Evolutionary conservation across 352 stramenopile species (phyloP), one percentile per base, ranked within the genome.

Genomic region (Phytophthora fragariae): DNA sequence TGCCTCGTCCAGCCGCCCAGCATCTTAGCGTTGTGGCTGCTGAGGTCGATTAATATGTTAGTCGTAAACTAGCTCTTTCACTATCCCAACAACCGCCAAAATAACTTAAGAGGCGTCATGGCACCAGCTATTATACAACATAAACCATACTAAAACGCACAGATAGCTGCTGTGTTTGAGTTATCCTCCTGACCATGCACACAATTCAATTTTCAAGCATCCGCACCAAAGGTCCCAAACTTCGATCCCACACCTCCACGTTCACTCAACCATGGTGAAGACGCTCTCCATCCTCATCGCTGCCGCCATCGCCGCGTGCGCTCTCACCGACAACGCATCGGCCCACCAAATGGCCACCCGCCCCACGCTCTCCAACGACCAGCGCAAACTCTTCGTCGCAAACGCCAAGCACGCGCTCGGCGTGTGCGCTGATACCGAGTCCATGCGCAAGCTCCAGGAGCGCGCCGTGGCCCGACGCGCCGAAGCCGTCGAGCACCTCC

Each of bases 381-480:
- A 75, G 35, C 68, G 62, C 57, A 71, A 72, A 14, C 57, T 75
- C 21, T 77, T 77, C 58, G 53, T 66, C 35, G 58, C 62, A 47
- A 73, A 76, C n/a, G 68, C 68, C 49, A 73, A 72, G 37, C 54
- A 67, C 17, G 62, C 68, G 3, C 68, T 76, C 29, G 63, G 58
- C 47, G 57, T 76, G 10, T 79, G 72, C 49, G 49, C 63, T 35
- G 67, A 69, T 33, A 64, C 68, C 19, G 58, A 67, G 24, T 27
- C 61, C 54, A 67, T 63, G 61, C 68, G 72, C 37, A 67, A 62
- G 24, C 59, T 79, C n/a, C 62, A 76, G 11, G 58, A 76, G 33
- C 72, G 64, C 19, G 68, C 73, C 21, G 50, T 68, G 12, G 55
- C 47, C 9, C 58, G 68, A n/a, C 73, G 73, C 17, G 54, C 64